Conservation (phyloP, 225 moss, liverwort and hornwort genomes). For the Marchantia paleacea region DNA sequence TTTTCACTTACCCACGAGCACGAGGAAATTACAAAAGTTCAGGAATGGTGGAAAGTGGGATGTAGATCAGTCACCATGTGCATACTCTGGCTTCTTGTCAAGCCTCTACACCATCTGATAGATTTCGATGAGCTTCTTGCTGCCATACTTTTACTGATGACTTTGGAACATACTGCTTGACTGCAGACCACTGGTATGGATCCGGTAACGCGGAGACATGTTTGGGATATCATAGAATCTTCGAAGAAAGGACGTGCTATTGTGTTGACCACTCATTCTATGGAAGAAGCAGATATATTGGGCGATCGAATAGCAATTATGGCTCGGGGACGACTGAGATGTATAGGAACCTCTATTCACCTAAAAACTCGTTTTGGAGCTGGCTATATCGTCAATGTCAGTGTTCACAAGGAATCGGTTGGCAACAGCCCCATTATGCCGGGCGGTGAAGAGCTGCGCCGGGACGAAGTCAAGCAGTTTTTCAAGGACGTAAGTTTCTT, state of each 20-base stretch:
- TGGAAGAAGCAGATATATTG: constrained; percentile 97
- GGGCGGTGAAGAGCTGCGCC: constrained; percentile 51
- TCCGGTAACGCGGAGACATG: constrained; percentile 85
- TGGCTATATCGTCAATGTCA: constrained; percentile 92
- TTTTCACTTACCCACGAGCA: not conserved
- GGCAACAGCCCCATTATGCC: constrained; percentile 31
- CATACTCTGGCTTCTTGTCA: not conserved
- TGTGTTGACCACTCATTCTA: constrained; percentile 94
- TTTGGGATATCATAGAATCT: constrained; percentile 95
- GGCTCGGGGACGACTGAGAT: constrained; percentile 84
- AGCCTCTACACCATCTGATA: not conserved
- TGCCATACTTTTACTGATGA: not conserved
- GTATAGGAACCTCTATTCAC: constrained; percentile 89
- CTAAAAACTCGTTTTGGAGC: constrained; percentile 92
- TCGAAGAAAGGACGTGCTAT: constrained; percentile 94
- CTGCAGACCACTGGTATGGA: constrained; percentile 78
- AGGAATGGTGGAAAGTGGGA: not conserved
- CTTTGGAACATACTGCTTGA: not conserved
- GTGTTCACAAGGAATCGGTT: constrained; percentile 70
- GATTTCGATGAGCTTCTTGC: not conserved
- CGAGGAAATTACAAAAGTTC: not conserved
- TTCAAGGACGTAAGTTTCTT: constrained; percentile 55
- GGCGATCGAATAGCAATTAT: constrained; percentile 96
- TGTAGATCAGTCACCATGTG: not conserved
- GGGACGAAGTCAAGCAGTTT: constrained; percentile 58